Base-by-base conservation (phyloP, 2,329 filamentous ascomycete species). In the Fusarium chaquense region DNA sequence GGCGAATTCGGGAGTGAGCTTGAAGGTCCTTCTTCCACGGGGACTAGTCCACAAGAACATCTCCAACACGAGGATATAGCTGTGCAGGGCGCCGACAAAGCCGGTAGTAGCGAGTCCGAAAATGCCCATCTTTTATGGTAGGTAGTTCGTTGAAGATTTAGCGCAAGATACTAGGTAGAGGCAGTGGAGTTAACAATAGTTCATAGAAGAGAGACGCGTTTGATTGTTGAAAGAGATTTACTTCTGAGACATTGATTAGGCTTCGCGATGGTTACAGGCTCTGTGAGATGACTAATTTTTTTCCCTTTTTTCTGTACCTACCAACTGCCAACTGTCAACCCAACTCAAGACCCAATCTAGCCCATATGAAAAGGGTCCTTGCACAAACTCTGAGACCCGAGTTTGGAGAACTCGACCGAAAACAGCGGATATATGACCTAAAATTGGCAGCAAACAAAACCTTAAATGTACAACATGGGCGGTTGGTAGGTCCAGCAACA, bases 1-100 rank as follows among this genome's bases (percentile, higher is more conserved):
- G 8, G 84, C 84, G 58, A 83, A 84, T 7, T 84, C 81, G n/a
- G 80, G 71, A 0, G 77, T 80, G 36, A 84, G 76, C 32, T 75
- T 74, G 75, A 86, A 86, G 3, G 83, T 73, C 69, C 80, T 81
- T 65, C 77, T 80, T 38, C 83, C 84, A 30, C 78, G 78, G 3
- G 83, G 82, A 0, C 77, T 81, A 3, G 79, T 84, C 84, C 84
- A 86, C 56, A 85, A 77, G 65, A 84, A 83, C 80, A 83, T 84
- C 61, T 86, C 84, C 12, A 86, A 80, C 16, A 80, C 71, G 57
- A 84, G 68, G 69, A 86, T 85, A 78, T 85, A 86, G 72, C 80
- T 74, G 76, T 86, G 84, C 16, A 84, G 71, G 44, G 73, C 62
- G 66, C 80, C 80, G 50, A 86, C 73, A 46, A 80, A 65, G 73